Evolutionary conservation across 306 rosid genomes (phyloP), one percentile per base, ranked within the genome.

Genomic region (Malus sieversii): DNA sequence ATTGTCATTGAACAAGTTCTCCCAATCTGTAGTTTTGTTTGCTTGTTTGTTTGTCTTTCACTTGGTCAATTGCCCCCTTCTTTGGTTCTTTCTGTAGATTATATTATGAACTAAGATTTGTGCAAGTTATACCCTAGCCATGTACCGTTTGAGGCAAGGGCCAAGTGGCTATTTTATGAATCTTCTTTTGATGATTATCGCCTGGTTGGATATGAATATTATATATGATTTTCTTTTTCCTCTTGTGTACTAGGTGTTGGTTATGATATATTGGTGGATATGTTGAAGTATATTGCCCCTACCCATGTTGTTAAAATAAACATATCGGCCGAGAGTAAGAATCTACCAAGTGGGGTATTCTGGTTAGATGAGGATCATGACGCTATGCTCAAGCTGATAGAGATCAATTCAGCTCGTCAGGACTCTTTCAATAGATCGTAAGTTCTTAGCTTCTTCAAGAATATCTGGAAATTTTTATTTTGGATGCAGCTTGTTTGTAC

Each of bases 301-400:
- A 87, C 93, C 6, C 85, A 95, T 82, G 93, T 91, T 44, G 92
- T 95, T 69, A 92, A 92, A 82, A 95, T 95, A 83, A 75, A 80
- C 77, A 90, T 86, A 68, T 90, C 93, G 19, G 77, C 87, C 45
- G 85, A 82, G 79, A 85, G 66, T 51, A 92, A 95, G 86, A 90
- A 95, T 81, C 86, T 95, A 66, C 97, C 98, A 59, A 74, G 87
- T 16, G 98, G 98, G 72, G 76, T 80, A 52, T 95, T 95, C 85
- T 92, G 97, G 97, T 80, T 82, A 55, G 91, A 86, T 68, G 85
- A 78, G 76, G 84, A 77, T 70, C 29, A 58, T 16, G 74, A 81
- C 72, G 83, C 60, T 76, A 73, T 70, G 62, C 27, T 73, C 27
- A 88, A 86, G 83, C 81, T 92, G 74, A 90, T 92, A 27, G 96